A percentile compares a stretch with the other conserved stretches of the same genome.
Evolutionary conservation across 768 basidiomycete species (phyloP).

Genomic region (Sarcodon aspratus): DNA sequence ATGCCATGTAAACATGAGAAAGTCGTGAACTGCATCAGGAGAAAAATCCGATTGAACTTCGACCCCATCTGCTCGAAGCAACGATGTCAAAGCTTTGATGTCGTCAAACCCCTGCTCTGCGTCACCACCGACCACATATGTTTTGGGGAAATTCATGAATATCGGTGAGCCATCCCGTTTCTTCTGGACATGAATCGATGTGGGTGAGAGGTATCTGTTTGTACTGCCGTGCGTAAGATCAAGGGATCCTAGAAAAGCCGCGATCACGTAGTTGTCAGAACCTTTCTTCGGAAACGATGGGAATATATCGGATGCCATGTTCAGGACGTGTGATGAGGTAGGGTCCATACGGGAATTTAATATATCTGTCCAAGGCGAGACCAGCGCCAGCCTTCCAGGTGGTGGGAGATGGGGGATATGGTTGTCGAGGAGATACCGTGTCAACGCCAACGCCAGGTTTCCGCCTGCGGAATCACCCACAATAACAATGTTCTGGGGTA

Average conservation of each 20-base stretch:
- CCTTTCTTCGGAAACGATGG: too few species aligned
- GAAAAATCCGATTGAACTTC: conserved; percentile 12
- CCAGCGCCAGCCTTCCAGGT: conserved; percentile 38
- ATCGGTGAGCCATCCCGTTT: conserved; percentile 1
- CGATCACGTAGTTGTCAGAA: too few species aligned
- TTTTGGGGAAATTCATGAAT: conserved; percentile 20
- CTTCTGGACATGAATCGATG: conserved; percentile 4
- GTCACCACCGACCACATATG: conserved; percentile 19
- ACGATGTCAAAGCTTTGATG: background rate
- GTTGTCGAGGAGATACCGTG: conserved; percentile 25
- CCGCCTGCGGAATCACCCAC: conserved; percentile 47
- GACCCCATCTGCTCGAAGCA: conserved; percentile 8
- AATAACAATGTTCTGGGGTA: conserved; percentile 31
- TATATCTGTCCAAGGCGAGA: conserved; percentile 49
- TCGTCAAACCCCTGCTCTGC: conserved; percentile 22
- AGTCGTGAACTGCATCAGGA: conserved; percentile 7
- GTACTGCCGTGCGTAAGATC: too few species aligned
- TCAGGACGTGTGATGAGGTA: conserved; percentile 25
- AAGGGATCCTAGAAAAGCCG: too few species aligned
- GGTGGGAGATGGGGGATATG: conserved; percentile 20
- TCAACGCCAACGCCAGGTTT: conserved; percentile 29
- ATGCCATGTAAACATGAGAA: conserved; percentile 1
- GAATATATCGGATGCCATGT: conserved; percentile 17
- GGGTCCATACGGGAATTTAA: conserved; percentile 24
- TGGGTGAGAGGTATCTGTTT: conserved; percentile 10